Percentiles rank a stretch among this genome's conserved stretches.
These are phyloP conservation scores for Pulveroboletus sp. DNA, from an alignment of 768 basidiomycete genomes.

Conservation along the genomic window DNA sequence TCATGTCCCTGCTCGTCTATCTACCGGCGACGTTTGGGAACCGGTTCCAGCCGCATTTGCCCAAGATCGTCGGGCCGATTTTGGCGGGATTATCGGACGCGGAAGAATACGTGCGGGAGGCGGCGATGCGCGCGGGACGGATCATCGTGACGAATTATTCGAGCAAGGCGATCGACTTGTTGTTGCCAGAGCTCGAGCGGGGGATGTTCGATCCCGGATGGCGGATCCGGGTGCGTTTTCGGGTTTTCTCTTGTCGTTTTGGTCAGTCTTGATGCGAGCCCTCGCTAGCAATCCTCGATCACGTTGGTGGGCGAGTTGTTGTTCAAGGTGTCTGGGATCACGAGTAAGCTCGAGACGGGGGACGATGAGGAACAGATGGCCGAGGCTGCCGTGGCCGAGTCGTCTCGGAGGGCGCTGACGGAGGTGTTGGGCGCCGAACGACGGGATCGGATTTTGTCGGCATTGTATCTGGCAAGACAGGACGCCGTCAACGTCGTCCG, in stretches of 20 bases:
- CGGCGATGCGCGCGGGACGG: slow-evolving; percentile 96
- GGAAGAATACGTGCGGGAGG: slow-evolving; percentile 94
- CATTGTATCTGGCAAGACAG: slow-evolving; percentile 89
- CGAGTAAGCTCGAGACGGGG: slow-evolving; percentile 73
- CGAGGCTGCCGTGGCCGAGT: slow-evolving; percentile 66
- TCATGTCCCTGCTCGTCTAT: slow-evolving; percentile 96
- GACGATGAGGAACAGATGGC: slow-evolving; percentile 68
- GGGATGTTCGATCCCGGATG: slow-evolving; percentile 95
- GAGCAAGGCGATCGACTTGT: slow-evolving; percentile 83
- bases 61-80: slow-evolving; percentile 91
- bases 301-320: slow-evolving; percentile 92
- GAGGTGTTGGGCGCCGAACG: slow-evolving; percentile 87
- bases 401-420: slow-evolving; percentile 78
- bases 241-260: neutral
- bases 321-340: slow-evolving; percentile 96
- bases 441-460: slow-evolving; percentile 86
- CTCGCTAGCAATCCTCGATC: slow-evolving; percentile 81
- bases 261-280: no score
- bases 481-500: slow-evolving; percentile 88
- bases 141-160: slow-evolving; percentile 98
- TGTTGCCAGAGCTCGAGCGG: slow-evolving; percentile 88
- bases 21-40: slow-evolving; percentile 94
- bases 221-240: slow-evolving; percentile 78
- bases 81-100: slow-evolving; percentile 86
- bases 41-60: slow-evolving; percentile 93